Base-by-base conservation (phyloP, 139 green algal genomes). In the Chlamydomonas sp. region DNA sequence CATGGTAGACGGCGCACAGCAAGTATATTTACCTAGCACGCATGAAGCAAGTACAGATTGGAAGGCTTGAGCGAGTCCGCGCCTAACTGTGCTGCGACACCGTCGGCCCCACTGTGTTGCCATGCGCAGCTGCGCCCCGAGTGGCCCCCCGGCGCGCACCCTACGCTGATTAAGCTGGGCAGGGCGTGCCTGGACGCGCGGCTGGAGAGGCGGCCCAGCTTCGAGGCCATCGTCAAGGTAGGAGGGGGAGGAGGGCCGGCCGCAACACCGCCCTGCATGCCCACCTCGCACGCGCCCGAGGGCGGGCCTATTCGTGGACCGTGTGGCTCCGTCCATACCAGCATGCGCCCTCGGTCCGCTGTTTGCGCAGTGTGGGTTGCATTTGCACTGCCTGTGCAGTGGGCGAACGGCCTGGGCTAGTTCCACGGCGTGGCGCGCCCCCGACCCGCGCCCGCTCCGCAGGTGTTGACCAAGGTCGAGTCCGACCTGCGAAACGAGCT, bases 401-500 rank as follows among this genome's bases (percentile, higher is more conserved):
- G 31, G 31, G 31, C 31, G 31, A 49, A 49, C 31, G 31, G 31
- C 31, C 31, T 49, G 31, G 31, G 31, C 31, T 49, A 49, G 31
- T 49, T 49, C 31, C 31, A 49, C 31, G 31, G 31, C 31, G 31
- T 49, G 31, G 31, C 31, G 31, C 31, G 31, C 31, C 31, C 31
- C 31, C 31, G 31, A 49, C 31, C 31, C 31, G 31, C 31, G 31
- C 31, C 31, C 31, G 31, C 31, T 57, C 17, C 17, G 49, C 17
- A 84, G 63, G 49, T 84, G 20, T 31, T 84, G 1, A 84, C 64
- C 5, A 84, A 84, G 63, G 75, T 84, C 4, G 79, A 84, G 61
- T n/a, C 62, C 16, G 31, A 84, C 16, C 31, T 84, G 10, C 79
- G 79, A 15, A 75, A 84, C 12, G 79, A 73, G 63, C 79, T 75